phyloP scores from a whole-genome alignment of 1,284 basidiomycete species.

The Sphaerobolus stellatus region DNA sequence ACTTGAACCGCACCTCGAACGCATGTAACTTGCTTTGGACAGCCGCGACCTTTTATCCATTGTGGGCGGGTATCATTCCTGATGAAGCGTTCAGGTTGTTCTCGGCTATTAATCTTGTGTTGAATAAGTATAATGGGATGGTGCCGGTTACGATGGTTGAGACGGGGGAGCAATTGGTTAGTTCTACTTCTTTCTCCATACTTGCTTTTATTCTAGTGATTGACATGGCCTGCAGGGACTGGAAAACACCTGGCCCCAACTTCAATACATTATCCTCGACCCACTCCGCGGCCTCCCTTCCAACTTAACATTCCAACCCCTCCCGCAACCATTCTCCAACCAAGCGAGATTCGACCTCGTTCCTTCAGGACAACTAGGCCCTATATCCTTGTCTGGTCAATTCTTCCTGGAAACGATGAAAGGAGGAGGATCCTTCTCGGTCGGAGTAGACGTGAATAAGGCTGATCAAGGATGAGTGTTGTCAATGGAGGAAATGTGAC shows the following conservation, averaged over 20 bases:
- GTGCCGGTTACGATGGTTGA: conserved; percentile 72
- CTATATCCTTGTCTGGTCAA: conserved; percentile 60
- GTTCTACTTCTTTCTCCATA: conserved; percentile 19
- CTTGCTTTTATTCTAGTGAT: conserved; percentile 13
- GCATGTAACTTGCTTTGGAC: too few relatives aligned
- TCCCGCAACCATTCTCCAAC: conserved; percentile 48
- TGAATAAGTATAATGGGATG: conserved; percentile 81
- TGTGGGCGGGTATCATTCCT: conserved; percentile 86
- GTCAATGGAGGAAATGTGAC: conserved; percentile 70
- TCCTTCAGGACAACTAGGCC: conserved; percentile 70
- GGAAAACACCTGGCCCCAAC: conserved; percentile 80
- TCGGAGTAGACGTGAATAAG: conserved; percentile 59
- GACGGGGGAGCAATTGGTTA: conserved; percentile 80
- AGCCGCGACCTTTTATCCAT: conserved; percentile 77
- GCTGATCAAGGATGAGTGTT: conserved; percentile 58
- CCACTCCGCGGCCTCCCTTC: conserved; percentile 73
- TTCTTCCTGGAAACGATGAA: conserved; percentile 67
- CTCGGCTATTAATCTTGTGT: conserved; percentile 68
- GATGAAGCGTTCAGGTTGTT: conserved; percentile 72
- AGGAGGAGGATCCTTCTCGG: conserved; percentile 34
- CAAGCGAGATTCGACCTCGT: conserved; percentile 67
- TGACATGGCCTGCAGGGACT: conserved; percentile 55
- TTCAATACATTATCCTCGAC: conserved; percentile 77
- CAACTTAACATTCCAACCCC: conserved; percentile 55
- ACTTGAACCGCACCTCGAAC: conserved; percentile 74